Base-by-base conservation (phyloP, 75 land plant genomes). In the Cryptomeria japonica region DNA sequence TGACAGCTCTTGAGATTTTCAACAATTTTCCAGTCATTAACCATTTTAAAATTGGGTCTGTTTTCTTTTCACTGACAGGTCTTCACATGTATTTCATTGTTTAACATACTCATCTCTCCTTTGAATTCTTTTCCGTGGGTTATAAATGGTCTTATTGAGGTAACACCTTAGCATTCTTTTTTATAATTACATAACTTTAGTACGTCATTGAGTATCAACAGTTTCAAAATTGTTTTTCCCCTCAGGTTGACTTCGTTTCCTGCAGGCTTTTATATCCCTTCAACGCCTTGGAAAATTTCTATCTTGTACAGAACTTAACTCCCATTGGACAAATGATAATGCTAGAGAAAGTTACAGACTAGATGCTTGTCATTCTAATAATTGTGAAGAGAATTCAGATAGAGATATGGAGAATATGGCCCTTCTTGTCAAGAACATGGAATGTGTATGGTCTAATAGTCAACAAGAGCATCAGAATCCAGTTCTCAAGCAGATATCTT, bases 71-170 rank as follows among this genome's bases (percentile, higher is more conserved):
- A 16, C 77, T 89, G 84, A 51, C 90, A 97, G 99, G 99, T 97
- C 51, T 98, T 98, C 82, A 98, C 99, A 61, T 97, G 99, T 92
- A 94, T 98, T 89, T 94, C 99, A 46, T 89, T 98, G 83, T 98
- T 98, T 79, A 97, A 98, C 77, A 95, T 91, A 79, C 90, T 98
- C 85, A 97, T 97, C 16, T 97, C 96, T 90, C 99, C 99, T 51
- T 87, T 98, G 53, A 98, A 95, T 90, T 94, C 95, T n/a, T 98
- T 98, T 70, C 99, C 99, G 42, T 98, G 99, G 99, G 97, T 98
- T 85, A 97, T 98, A 37, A 98, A 95, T 92, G 99, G 99, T 61
- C 80, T 98, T 83, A 95, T 98, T 86, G 99, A 98, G 96, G 99
- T 97, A 92, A 91, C 91, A 89, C 87, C 3, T 70, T 25, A 42